Evolutionary conservation across 2,329 filamentous ascomycete species (phyloP).

Genomic region (Aureobasidium melanogenum): DNA sequence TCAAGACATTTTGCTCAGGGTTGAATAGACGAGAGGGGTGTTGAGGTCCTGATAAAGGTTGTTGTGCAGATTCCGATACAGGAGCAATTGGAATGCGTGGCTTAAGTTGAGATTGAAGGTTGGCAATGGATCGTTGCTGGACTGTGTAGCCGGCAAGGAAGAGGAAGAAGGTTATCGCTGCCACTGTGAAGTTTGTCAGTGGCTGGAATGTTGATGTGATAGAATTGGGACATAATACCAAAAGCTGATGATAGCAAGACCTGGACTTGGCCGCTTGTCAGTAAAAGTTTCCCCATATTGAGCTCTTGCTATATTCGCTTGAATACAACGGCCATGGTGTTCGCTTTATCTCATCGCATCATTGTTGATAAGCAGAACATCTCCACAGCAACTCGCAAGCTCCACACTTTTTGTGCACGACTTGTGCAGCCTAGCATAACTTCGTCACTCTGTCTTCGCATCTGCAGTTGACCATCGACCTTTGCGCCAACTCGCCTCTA

Average conservation of each 20-base stretch:
- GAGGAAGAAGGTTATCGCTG: constrained; percentile 69
- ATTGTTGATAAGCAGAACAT: constrained; percentile 13
- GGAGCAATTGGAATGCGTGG: constrained; percentile 38
- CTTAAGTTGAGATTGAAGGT: constrained; percentile 54
- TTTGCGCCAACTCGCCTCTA: background rate
- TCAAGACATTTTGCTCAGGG: background rate
- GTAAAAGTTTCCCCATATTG: constrained; percentile 39
- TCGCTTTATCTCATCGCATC: background rate
- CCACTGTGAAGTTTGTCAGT: constrained; percentile 37
- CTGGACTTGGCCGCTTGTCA: constrained; percentile 63
- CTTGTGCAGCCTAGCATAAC: background rate
- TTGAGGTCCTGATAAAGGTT: constrained; percentile 14
- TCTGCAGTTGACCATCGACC: background rate
- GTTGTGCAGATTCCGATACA: constrained; percentile 14
- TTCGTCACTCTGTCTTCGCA: background rate
- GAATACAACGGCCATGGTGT: constrained; percentile 6
- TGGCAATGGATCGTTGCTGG: constrained; percentile 74
- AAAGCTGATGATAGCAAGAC: constrained; percentile 55
- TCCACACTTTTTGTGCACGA: background rate
- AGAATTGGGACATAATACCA: constrained; percentile 38
- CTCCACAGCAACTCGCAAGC: constrained; percentile 10
- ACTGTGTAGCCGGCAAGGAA: constrained; percentile 83
- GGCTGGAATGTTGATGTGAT: background rate
- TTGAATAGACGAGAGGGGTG: constrained; percentile 22
- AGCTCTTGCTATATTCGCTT: background rate